Evolutionary conservation across 805 yeast species (phyloP).

Genomic region (Candida hispaniensis): DNA sequence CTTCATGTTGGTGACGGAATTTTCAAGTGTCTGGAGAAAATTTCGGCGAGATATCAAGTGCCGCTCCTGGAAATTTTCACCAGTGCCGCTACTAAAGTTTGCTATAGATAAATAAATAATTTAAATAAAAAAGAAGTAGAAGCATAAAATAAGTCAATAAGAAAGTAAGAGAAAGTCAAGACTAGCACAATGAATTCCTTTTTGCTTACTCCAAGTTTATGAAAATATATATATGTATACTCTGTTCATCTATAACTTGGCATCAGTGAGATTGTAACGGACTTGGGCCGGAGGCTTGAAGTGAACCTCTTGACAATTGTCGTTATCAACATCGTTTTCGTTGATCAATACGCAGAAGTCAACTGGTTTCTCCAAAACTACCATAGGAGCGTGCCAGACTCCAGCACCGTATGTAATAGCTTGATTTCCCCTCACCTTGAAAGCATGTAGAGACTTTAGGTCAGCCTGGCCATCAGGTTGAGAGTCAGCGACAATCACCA

Average conservation of each 20-base stretch:
- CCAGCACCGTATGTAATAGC: conserved; percentile 81
- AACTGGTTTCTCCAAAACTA: conserved; percentile 53
- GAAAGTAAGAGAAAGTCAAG: too few relatives aligned
- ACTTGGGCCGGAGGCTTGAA: conserved; percentile 32
- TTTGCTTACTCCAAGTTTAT: too few relatives aligned
- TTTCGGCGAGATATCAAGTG: too few relatives aligned
- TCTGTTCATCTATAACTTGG: too few relatives aligned
- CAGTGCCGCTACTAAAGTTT: too few relatives aligned
- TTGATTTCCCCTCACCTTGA: conserved; percentile 69
- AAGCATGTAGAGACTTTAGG: conserved; percentile 49
- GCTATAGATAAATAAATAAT: too few relatives aligned
- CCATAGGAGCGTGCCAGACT: conserved; percentile 97
- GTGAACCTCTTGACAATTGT: conserved; percentile 73
- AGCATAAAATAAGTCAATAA: too few relatives aligned
- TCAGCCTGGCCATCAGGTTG: conserved; percentile 49
- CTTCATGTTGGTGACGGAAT: conserved; percentile 3
- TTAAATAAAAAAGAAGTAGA: too few relatives aligned
- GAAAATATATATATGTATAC: too few relatives aligned
- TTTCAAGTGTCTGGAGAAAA: not conserved
- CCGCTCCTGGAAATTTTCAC: too few relatives aligned
- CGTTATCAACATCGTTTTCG: conserved; percentile 69
- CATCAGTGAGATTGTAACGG: too few relatives aligned
- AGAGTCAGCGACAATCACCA: conserved; percentile 70
- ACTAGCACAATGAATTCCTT: too few relatives aligned
- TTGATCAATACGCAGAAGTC: conserved; percentile 86